phyloP scores from a whole-genome alignment of 805 yeast species.

The Lachancea quebecensis region DNA sequence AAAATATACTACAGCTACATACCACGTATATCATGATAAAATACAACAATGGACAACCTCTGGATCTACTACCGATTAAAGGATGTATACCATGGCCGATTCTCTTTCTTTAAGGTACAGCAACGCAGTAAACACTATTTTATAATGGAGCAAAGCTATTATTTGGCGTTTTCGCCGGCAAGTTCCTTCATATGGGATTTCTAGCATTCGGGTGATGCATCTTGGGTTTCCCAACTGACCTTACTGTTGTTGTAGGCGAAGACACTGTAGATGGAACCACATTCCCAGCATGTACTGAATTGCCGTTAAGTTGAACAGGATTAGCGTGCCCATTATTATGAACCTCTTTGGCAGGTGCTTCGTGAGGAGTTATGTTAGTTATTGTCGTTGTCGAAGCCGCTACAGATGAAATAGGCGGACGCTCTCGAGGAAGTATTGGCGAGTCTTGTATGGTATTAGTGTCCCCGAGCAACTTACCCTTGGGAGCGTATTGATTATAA shows the following conservation, averaged over 20 bases:
- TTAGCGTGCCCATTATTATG: not conserved
- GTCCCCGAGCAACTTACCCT: slow-evolving; percentile 22
- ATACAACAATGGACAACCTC: too few relatives aligned
- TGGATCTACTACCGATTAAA: too few relatives aligned
- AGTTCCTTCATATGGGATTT: not conserved
- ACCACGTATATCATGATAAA: too few relatives aligned
- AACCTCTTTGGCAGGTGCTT: not conserved
- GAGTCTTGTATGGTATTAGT: slow-evolving; percentile 1
- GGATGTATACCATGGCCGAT: too few relatives aligned
- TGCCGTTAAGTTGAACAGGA: not conserved
- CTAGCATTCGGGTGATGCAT: slow-evolving; percentile 6
- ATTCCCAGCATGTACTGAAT: not conserved
- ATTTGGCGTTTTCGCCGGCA: not conserved
- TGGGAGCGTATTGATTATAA: slow-evolving; percentile 29
- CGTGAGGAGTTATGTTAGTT: not conserved
- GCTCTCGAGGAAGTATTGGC: not conserved
- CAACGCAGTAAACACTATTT: not conserved
- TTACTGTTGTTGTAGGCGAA: slow-evolving; percentile 10
- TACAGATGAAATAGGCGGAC: not conserved
- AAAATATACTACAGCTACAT: too few relatives aligned
- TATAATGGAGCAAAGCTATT: not conserved
- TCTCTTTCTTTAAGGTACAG: not conserved
- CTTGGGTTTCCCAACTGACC: slow-evolving; percentile 31
- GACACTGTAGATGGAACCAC: slow-evolving; percentile 7
- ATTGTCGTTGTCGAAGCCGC: not conserved